Conservation (phyloP, 1,284 basidiomycete species). For the Irpex rosettiformis region DNA sequence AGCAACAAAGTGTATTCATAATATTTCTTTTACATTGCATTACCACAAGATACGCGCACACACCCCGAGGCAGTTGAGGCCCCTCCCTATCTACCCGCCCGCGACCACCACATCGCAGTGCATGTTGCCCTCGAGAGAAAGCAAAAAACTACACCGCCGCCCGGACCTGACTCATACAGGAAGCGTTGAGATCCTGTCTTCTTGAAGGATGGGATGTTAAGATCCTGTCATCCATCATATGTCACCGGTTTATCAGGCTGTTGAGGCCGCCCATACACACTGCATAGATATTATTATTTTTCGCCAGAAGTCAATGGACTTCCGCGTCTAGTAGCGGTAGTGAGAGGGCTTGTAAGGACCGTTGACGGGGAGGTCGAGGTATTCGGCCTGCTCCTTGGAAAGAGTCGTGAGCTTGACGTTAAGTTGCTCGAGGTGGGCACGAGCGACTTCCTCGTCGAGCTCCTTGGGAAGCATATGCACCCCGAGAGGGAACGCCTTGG, state of each 20-base stretch:
- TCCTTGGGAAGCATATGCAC: conserved; percentile 98
- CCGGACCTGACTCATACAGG: conserved; percentile 23
- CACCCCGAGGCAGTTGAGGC: conserved; percentile 40
- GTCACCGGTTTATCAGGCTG: conserved; percentile 25
- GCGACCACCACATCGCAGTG: conserved; percentile 14
- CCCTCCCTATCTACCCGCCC: conserved; percentile 18
- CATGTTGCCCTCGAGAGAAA: conserved; percentile 5
- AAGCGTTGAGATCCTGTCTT: conserved; percentile 28
- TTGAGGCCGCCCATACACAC: conserved; percentile 48
- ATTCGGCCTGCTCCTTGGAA: conserved; percentile 76
- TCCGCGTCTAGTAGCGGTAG: conserved; percentile 59
- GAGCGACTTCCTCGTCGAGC: conserved; percentile 98
- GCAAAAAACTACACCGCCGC: conserved; percentile 15
- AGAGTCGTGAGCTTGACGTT: conserved; percentile 93
- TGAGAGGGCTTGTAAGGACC: conserved; percentile 93
- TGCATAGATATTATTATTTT: conserved; percentile 7
- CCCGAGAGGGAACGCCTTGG: conserved; percentile 86
- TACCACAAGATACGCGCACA: conserved; percentile 1
- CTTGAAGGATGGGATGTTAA: conserved; percentile 19
- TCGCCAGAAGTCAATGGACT: conserved; percentile 6
- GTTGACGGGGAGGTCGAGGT: conserved; percentile 87
- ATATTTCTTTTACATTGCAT: background rate
- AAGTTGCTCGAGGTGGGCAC: conserved; percentile 88
- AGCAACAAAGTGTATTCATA: background rate
- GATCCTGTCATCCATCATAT: conserved; percentile 26